A percentile compares a stretch with the other conserved stretches of the same genome.
These are phyloP conservation scores for Annulohypoxylon truncatum DNA, from an alignment of 2,329 filamentous ascomycete species.

Conservation along the genomic window DNA sequence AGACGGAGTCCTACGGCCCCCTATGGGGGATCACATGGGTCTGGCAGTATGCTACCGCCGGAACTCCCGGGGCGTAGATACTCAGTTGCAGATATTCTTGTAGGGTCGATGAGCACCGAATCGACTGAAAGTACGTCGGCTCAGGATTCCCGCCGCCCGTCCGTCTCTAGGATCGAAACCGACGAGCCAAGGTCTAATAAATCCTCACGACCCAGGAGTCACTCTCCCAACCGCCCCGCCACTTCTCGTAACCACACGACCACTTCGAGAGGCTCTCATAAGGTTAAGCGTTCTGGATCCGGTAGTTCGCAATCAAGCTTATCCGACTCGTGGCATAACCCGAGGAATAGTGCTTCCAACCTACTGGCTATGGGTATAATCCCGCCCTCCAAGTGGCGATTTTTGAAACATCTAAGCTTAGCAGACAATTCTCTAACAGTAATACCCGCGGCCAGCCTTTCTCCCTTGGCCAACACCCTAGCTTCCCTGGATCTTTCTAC, in stretches of 20 bases:
- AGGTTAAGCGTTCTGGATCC: slow-evolving; percentile 87
- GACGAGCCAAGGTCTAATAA: slow-evolving; percentile 61
- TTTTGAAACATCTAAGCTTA: slow-evolving; percentile 89
- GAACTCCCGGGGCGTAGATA: slow-evolving; percentile 67
- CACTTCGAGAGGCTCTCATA: slow-evolving; percentile 75
- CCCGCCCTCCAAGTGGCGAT: slow-evolving; percentile 91
- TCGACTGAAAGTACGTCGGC: slow-evolving; percentile 55
- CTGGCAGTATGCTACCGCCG: slow-evolving; percentile 70
- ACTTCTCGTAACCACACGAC: slow-evolving; percentile 79
- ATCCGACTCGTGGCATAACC: slow-evolving; percentile 71
- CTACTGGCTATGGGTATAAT: slow-evolving; percentile 77
- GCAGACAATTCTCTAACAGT: slow-evolving; percentile 91
- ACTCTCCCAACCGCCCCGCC: slow-evolving; percentile 81
- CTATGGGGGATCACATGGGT: slow-evolving; percentile 74
- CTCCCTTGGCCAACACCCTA: slow-evolving; percentile 85
- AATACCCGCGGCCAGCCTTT: slow-evolving; percentile 79
- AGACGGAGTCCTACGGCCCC: slow-evolving; percentile 72
- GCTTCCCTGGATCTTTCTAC: slow-evolving; percentile 92
- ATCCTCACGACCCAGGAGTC: slow-evolving; percentile 73
- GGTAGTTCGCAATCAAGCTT: slow-evolving; percentile 90
- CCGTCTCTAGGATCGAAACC: slow-evolving; percentile 59
- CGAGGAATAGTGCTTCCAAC: slow-evolving; percentile 82
- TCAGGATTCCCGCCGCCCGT: slow-evolving; percentile 56
- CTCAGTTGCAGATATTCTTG: slow-evolving; percentile 62
- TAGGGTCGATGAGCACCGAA: slow-evolving; percentile 70